Base-by-base conservation (phyloP, 306 rosid species). In the Acacia acuminata region DNA sequence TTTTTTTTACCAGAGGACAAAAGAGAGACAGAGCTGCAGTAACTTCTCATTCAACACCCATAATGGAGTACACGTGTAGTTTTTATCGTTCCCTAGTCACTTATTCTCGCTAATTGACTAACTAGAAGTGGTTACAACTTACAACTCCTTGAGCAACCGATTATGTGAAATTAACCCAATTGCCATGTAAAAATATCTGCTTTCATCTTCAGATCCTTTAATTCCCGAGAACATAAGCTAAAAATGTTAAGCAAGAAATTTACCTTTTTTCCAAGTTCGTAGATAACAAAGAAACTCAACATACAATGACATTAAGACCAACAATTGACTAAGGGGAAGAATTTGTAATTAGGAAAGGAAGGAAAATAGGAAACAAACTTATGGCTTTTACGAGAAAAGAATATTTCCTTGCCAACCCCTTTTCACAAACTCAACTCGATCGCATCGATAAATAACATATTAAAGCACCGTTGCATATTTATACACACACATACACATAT, bases 171-270 rank as follows among this genome's bases (percentile, higher is more conserved):
- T 5, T 34, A 34, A 34, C 4, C 38, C 38, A 34, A 34, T 34
- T 34, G 38, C 38, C 38, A 38, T 87, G 12, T 91, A 48, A 90
- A 82, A 86, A 77, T 85, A 48, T 90, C 93, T 77, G 97, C 94
- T 88, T 96, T 96, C 89, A 85, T 88, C 89, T 85, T 90, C 71
- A 96, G 86, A 87, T 94, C 99, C 85, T 91, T 92, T 58, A 84
- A 74, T 82, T 94, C 98, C 98, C 94, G 89, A 82, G 22, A 83
- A 86, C 45, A 81, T 36, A 45, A 84, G 69, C 66, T 4, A 72
- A 55, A 79, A 63, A 84, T 43, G 40, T 61, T 76, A 83, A 70
- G 60, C 55, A 84, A 78, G 70, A 69, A n/a, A n/a, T n/a, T n/a
- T n/a, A n/a, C n/a, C n/a, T n/a, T n/a, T n/a, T n/a, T n/a, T n/a